Conservation (phyloP, 2,329 filamentous ascomycete species). For the Nothopassalora personata region DNA sequence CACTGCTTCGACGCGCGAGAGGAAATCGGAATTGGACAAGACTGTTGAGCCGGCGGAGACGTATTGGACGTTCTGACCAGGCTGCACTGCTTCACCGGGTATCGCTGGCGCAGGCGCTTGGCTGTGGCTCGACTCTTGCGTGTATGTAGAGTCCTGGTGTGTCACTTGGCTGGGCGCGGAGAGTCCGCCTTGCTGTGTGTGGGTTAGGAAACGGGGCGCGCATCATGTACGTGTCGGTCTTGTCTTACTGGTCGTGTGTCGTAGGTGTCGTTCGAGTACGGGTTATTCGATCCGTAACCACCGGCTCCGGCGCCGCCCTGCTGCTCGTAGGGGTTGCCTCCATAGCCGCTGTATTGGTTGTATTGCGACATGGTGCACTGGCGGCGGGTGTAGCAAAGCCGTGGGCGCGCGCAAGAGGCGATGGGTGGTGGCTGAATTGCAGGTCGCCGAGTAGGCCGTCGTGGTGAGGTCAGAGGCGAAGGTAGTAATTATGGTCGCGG, state of each 20-base stretch:
- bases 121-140: conserved; percentile 5
- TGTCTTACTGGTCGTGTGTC: conserved; percentile 23
- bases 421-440: neutral
- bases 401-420: neutral
- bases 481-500: neutral
- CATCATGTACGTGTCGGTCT: neutral
- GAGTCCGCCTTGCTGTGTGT: conserved; percentile 1
- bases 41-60: conserved; percentile 36
- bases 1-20: conserved; percentile 60
- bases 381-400: neutral
- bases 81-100: conserved; percentile 48
- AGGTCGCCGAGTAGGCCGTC: neutral
- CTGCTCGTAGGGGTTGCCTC: conserved; percentile 62
- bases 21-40: conserved; percentile 62
- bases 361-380: conserved; percentile 48
- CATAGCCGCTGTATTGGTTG: conserved; percentile 53
- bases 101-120: conserved; percentile 16
- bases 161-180: neutral
- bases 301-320: conserved; percentile 35
- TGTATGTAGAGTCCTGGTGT: conserved; percentile 7
- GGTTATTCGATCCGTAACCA: conserved; percentile 30
- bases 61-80: conserved; percentile 43
- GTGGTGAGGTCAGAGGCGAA: neutral
- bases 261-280: conserved; percentile 35
- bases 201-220: neutral